Evolutionary conservation across 805 yeast genomes (phyloP).

Genomic region (Saturnispora bothae): DNA sequence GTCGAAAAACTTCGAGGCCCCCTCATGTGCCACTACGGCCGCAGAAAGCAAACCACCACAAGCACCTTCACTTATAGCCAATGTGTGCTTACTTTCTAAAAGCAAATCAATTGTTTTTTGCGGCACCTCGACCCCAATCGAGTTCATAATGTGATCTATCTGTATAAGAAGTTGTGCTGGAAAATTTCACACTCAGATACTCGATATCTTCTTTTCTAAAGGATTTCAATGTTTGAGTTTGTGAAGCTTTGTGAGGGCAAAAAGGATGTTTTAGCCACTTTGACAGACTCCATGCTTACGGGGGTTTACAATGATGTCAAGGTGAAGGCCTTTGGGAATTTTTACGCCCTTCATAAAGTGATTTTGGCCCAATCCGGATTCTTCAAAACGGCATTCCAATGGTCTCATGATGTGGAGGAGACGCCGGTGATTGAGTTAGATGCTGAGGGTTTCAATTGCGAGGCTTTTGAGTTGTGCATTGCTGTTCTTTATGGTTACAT

Average conservation of each 20-base stretch:
- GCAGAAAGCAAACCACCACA: constrained; percentile 84
- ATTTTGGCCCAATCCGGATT: constrained; percentile 38
- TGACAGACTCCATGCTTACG: constrained; percentile 29
- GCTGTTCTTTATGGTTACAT: constrained; percentile 37
- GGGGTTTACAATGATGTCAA: constrained; percentile 41
- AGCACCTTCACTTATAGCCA: constrained; percentile 80
- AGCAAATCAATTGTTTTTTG: constrained; percentile 2
- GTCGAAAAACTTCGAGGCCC: constrained; percentile 73
- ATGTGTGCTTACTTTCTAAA: constrained; percentile 39
- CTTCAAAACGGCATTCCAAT: constrained; percentile 36
- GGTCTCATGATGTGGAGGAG: constrained; percentile 25
- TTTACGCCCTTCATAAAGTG: constrained; percentile 36
- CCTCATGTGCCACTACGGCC: constrained; percentile 71
- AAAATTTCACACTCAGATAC: too few relatives aligned
- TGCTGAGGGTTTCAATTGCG: constrained; percentile 32
- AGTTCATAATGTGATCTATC: constrained; percentile 1
- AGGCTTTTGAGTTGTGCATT: constrained; percentile 39
- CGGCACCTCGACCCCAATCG: constrained; percentile 2
- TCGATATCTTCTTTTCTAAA: too few relatives aligned
- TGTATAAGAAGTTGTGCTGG: too few relatives aligned
- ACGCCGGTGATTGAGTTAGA: constrained; percentile 16
- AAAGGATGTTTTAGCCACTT: constrained; percentile 1
- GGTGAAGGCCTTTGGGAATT: constrained; percentile 34
- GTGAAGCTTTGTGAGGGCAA: background rate
- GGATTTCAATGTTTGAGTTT: constrained; percentile 5